Conservation (phyloP, 768 basidiomycete genomes). For the Paxillus rubicundulus region DNA sequence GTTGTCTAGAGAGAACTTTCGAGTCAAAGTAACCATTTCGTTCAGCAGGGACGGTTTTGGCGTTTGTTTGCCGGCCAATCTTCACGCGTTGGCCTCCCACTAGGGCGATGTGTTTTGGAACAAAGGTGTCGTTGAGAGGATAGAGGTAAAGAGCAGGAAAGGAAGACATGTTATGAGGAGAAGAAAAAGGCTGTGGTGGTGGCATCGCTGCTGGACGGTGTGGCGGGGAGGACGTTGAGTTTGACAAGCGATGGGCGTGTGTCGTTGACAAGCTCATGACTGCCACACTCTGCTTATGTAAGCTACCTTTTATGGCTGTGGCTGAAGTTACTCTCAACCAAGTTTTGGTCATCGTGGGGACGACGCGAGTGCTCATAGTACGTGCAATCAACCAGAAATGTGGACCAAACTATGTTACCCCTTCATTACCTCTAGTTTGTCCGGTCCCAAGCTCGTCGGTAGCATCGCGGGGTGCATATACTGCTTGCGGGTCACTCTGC, state of each 20-base stretch:
- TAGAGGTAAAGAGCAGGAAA: conserved; percentile 67
- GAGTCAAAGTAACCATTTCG: conserved; percentile 97
- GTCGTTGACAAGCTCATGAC: background rate
- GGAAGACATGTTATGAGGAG: conserved; percentile 23
- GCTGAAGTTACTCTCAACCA: background rate
- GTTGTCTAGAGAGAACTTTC: conserved; percentile 90
- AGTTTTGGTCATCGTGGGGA: too few relatives aligned
- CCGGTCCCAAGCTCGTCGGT: too few relatives aligned
- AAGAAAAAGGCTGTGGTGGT: conserved; percentile 31
- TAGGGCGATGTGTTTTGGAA: conserved; percentile 92
- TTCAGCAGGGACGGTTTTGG: conserved; percentile 89
- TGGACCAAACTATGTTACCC: background rate
- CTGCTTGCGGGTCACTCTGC: background rate
- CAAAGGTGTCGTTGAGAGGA: conserved; percentile 92
- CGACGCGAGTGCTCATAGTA: background rate
- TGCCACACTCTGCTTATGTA: conserved; percentile 7
- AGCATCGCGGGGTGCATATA: too few relatives aligned
- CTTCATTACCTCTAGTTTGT: background rate
- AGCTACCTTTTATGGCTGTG: background rate
- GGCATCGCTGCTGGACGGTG: conserved; percentile 28
- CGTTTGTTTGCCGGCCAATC: conserved; percentile 95
- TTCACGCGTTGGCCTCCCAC: conserved; percentile 63
- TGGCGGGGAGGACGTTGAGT: conserved; percentile 17
- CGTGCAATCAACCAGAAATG: background rate
- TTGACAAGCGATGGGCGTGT: conserved; percentile 9